Conservation (phyloP, 495 filamentous ascomycete species). For the Hypoxylon perforatum region DNA sequence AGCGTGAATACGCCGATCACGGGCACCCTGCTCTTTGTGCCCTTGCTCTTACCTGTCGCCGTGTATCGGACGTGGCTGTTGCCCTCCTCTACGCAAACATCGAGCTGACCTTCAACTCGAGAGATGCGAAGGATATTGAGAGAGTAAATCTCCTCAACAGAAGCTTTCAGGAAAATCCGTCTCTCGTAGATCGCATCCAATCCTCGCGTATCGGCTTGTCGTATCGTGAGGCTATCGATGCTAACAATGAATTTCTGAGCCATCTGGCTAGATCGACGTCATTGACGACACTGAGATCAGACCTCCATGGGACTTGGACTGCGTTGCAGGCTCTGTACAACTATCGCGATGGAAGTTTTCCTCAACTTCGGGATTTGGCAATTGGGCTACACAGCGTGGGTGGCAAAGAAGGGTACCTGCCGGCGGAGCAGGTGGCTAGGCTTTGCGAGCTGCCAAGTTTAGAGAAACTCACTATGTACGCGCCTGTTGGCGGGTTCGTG, state of each 20-base stretch:
- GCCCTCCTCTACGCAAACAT: constrained; percentile 11
- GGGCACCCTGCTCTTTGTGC: constrained; percentile 17
- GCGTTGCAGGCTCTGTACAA: constrained; percentile 5
- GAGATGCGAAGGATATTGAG: background rate
- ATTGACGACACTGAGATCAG: background rate
- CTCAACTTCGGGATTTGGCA: background rate
- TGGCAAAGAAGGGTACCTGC: constrained; percentile 1
- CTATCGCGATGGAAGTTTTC: constrained; percentile 8
- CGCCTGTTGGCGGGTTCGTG: background rate
- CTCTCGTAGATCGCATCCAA: constrained; percentile 16
- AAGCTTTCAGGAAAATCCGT: background rate
- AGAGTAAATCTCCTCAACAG: background rate
- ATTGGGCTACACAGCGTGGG: background rate
- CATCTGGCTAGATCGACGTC: constrained; percentile 18
- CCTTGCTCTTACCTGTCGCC: constrained; percentile 25
- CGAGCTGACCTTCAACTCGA: background rate
- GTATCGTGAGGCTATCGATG: background rate
- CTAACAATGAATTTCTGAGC: constrained; percentile 9
- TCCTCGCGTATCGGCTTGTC: background rate
- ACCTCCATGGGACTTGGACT: background rate
- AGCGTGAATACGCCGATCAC: background rate
- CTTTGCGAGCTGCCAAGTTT: constrained; percentile 21
- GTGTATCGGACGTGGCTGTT: background rate
- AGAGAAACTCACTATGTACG: background rate
- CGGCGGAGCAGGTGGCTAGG: constrained; percentile 4